These are phyloP conservation scores for Penicillium flavigenum DNA, from an alignment of 495 filamentous ascomycete species.

Conservation along the genomic window DNA sequence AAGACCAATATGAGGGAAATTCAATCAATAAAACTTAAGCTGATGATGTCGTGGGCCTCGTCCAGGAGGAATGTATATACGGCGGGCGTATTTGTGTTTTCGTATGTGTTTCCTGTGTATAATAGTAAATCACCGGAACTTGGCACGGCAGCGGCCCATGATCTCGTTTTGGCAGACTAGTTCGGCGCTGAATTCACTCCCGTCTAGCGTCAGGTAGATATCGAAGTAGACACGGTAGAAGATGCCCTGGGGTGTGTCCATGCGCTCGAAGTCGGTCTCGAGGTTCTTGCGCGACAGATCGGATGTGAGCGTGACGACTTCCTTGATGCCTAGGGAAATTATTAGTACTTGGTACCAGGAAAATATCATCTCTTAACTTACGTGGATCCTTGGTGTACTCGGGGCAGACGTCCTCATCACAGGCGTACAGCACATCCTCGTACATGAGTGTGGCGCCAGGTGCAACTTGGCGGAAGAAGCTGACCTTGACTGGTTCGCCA, in stretches of 20 bases:
- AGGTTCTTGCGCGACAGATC: constrained; percentile 97
- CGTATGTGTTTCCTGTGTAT: constrained; percentile 7
- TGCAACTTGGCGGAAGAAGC: constrained; percentile 97
- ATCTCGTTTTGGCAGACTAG: constrained; percentile 98
- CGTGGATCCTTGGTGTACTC: constrained; percentile 99
- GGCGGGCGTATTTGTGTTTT: constrained; percentile 9
- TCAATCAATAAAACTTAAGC: constrained; percentile 7
- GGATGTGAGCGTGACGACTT: constrained; percentile 95
- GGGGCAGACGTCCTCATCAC: constrained; percentile 95
- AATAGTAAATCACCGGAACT: constrained; percentile 57
- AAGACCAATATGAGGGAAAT: not conserved
- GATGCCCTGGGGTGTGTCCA: constrained; percentile 98
- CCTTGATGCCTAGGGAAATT: constrained; percentile 79
- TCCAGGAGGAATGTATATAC: constrained; percentile 4
- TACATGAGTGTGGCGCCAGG: constrained; percentile 98
- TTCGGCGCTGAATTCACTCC: constrained; percentile 96
- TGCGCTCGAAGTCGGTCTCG: constrained; percentile 98
- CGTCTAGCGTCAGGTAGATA: constrained; percentile 92
- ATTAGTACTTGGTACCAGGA: constrained; percentile 7
- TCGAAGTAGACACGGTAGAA: constrained; percentile 88
- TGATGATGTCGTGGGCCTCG: not conserved
- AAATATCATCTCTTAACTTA: constrained; percentile 53
- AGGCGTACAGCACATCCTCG: constrained; percentile 97
- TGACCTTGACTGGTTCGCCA: constrained; percentile 97
- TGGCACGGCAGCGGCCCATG: constrained; percentile 92